A percentile compares a stretch with the other conserved stretches of the same genome.
These are phyloP conservation scores for Saccharomycopsis fibuligera DNA, from an alignment of 805 yeast species.

Conservation along the genomic window DNA sequence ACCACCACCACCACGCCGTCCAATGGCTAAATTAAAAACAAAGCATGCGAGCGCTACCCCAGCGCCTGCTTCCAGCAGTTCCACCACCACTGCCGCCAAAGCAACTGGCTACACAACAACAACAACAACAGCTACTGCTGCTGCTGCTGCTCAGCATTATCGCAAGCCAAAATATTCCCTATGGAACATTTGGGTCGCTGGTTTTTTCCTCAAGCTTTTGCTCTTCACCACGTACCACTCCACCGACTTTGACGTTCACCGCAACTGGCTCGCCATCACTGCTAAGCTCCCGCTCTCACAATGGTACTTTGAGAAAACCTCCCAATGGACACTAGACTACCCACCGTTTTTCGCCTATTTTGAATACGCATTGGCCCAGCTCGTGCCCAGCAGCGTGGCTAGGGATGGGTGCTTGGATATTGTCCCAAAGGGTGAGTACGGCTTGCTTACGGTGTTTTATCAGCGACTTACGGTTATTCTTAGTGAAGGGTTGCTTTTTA, in stretches of 20 bases:
- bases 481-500: constrained; percentile 66
- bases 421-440: constrained; percentile 57
- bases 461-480: constrained; percentile 77
- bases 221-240: constrained; percentile 81
- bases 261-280: constrained; percentile 96
- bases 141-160: background rate
- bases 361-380: constrained; percentile 70
- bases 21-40: no score
- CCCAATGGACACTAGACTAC: constrained; percentile 93
- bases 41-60: background rate
- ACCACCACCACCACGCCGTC: no score
- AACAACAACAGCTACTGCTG: no score
- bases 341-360: constrained; percentile 98
- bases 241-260: constrained; percentile 94
- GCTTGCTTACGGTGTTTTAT: constrained; percentile 72
- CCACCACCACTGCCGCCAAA: no score
- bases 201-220: constrained; percentile 51
- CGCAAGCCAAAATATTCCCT: constrained; percentile 38
- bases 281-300: constrained; percentile 59
- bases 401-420: constrained; percentile 76
- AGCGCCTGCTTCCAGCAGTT: no score
- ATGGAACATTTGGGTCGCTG: constrained; percentile 63
- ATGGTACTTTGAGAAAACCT: constrained; percentile 79
- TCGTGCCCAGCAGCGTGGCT: constrained; percentile 58
- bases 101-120: no score